Conservation (phyloP, 2,329 filamentous ascomycete genomes). For the Fusarium sp. region DNA sequence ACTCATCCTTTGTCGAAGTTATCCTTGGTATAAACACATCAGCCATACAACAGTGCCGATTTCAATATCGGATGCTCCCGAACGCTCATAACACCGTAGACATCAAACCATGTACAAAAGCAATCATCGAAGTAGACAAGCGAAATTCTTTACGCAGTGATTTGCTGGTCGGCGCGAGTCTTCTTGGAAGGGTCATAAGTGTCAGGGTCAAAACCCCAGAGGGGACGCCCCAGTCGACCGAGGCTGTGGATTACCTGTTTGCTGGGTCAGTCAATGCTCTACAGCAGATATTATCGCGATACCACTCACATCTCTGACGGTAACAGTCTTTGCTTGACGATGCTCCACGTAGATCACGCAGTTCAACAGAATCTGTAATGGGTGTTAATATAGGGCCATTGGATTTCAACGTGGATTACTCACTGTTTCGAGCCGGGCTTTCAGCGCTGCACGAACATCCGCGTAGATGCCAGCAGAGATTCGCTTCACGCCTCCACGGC, state of each 20-base stretch:
- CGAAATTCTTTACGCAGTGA: neutral
- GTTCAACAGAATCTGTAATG: constrained; percentile 64
- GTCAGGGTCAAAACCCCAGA: constrained; percentile 70
- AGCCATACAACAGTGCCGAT: constrained; percentile 9
- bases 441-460: constrained; percentile 67
- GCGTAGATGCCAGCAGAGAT: constrained; percentile 76
- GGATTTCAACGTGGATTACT: constrained; percentile 14
- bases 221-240: constrained; percentile 61
- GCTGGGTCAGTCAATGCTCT: constrained; percentile 15
- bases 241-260: constrained; percentile 69
- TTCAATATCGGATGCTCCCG: neutral
- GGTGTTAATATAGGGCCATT: constrained; percentile 19
- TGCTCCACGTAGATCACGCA: constrained; percentile 67
- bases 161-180: neutral
- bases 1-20: constrained; percentile 1
- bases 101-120: neutral
- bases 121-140: neutral
- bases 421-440: constrained; percentile 63
- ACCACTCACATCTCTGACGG: constrained; percentile 68
- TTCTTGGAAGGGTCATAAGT: constrained; percentile 45
- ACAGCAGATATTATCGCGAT: too few relatives aligned
- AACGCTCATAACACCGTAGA: constrained; percentile 18
- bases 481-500: constrained; percentile 82
- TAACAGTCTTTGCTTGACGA: constrained; percentile 71
- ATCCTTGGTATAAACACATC: constrained; percentile 12